These are phyloP conservation scores for Fusarium bulbicola DNA, from an alignment of 2,329 filamentous ascomycete genomes.

Conservation along the genomic window DNA sequence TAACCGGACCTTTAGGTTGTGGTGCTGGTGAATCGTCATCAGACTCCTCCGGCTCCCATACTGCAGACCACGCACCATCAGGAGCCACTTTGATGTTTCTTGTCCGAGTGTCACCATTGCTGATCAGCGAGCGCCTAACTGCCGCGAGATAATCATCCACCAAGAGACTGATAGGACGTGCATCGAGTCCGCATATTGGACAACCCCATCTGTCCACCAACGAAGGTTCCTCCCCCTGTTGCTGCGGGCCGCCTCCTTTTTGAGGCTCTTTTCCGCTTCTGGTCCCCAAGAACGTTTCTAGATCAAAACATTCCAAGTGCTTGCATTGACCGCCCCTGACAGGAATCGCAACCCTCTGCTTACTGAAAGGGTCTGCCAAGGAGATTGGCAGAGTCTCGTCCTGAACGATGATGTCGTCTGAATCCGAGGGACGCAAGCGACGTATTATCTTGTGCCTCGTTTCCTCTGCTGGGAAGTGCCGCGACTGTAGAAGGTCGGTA, in stretches of 20 bases:
- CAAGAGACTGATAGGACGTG: constrained; percentile 74
- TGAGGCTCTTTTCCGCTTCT: constrained; percentile 58
- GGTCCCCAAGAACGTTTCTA: constrained; percentile 80
- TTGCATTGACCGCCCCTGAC: constrained; percentile 75
- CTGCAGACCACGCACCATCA: constrained; percentile 48
- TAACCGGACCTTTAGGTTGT: neutral
- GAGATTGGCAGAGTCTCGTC: constrained; percentile 65
- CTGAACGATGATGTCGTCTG: constrained; percentile 70
- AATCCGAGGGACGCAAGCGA: constrained; percentile 49
- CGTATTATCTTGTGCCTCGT: constrained; percentile 67
- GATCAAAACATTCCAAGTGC: constrained; percentile 91
- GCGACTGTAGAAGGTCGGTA: constrained; percentile 50
- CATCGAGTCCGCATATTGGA: constrained; percentile 82
- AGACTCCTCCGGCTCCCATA: constrained; percentile 44
- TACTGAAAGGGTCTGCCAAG: constrained; percentile 73
- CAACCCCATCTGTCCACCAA: constrained; percentile 83
- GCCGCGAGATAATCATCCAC: constrained; percentile 78
- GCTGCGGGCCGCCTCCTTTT: constrained; percentile 10
- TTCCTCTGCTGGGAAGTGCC: constrained; percentile 54
- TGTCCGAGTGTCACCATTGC: constrained; percentile 29
- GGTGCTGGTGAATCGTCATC: constrained; percentile 38
- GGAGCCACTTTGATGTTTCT: constrained; percentile 44
- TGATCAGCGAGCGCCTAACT: constrained; percentile 64
- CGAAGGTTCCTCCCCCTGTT: constrained; percentile 55
- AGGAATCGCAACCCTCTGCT: constrained; percentile 72